Evolutionary conservation across 1,139 yeast genomes (phyloP), one percentile per base, ranked within the genome.

Genomic region (Pichia sp.): DNA sequence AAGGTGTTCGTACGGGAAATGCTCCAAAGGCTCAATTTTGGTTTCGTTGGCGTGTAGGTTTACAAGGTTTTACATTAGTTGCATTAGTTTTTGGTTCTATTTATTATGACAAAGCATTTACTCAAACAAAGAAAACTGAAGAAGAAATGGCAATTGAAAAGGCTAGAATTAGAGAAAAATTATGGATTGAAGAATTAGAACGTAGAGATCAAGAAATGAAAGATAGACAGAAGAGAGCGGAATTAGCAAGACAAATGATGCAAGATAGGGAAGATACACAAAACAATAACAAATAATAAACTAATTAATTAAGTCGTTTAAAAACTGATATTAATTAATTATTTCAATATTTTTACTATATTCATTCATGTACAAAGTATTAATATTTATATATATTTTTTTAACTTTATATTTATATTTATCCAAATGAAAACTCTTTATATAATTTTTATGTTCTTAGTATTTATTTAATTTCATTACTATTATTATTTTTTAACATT

Each of bases 101-200:
- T 60, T 67, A 77, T 55, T 84, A 76, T 65, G 86, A 81, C 56
- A 66, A 63, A 29, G 46, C 59, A 1, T 53, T 57, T 45, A 53
- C 54, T n/a, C 42, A 28, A 7, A 64, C 65, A 30, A 71, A 75
- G 60, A 73, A 76, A 60, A 63, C 81, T 26, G 74, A 77, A 49
- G 88, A 81, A 58, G 88, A 82, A 39, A 66, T 72, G 55, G 72
- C 80, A 62, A 73, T 80, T 54, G 86, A 75, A 65, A 86, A 77
- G 79, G 95, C 97, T 39, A 85, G 84, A 65, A 70, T 79, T 61
- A 81, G 97, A 71, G 96, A 89, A 63, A 74, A 72, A 59, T 65
- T 89, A 59, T 89, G 97, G 97, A 84, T 89, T 56, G 89, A 86
- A 63, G 97, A 89, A 65, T 74, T 89, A 64, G 92, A 89, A 63